Base-by-base conservation (phyloP, 352 stramenopile genomes). In the Phytopythium montanum region DNA sequence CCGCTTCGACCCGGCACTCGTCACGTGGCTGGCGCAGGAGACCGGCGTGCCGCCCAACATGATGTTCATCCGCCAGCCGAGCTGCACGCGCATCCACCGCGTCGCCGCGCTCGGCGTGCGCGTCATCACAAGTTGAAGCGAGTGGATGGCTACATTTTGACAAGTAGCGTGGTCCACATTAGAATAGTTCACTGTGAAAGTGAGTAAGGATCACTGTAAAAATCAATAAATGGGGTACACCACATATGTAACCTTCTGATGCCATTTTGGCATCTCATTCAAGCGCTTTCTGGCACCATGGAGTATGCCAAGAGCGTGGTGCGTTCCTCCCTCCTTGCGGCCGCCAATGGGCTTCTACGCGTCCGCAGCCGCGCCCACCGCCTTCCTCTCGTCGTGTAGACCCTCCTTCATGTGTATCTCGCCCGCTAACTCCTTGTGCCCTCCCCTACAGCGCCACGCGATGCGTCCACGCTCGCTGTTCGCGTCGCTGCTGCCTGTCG, bases 51-150 rank as follows among this genome's bases (percentile, higher is more conserved):
- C 77, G 5, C 78, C 81, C 34, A 98, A 97, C 56, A 96, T 95
- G 84, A 97, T 98, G 87, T 98, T 98, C 61, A 96, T 98, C 56
- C 78, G 82, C 33, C 93, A 96, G 69, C 89, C 92, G 16, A 74
- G 96, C 64, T 80, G 82, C 52, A 81, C 91, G 56, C 87, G 91
- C 65, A 95, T 95, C 66, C 90, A 97, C 68, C 89, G 95, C 59
- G 79, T 98, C 29, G 80, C 85, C 26, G 72, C 84, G 49, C 72
- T 94, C 28, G 90, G 90, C 29, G 84, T 97, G 19, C 81, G 90
- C 12, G 83, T 97, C 56, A 97, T 97, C 65, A 96, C 88, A 4
- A 61, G 80, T 26, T 91, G 64, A 70, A 38, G n/a, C 23, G 9
- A 21, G 4, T 0, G 33, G n/a, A 56, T 57, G 45, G 45, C 25